Conservation (phyloP, 495 filamentous ascomycete species). For the Pseudevernia furfuracea region DNA sequence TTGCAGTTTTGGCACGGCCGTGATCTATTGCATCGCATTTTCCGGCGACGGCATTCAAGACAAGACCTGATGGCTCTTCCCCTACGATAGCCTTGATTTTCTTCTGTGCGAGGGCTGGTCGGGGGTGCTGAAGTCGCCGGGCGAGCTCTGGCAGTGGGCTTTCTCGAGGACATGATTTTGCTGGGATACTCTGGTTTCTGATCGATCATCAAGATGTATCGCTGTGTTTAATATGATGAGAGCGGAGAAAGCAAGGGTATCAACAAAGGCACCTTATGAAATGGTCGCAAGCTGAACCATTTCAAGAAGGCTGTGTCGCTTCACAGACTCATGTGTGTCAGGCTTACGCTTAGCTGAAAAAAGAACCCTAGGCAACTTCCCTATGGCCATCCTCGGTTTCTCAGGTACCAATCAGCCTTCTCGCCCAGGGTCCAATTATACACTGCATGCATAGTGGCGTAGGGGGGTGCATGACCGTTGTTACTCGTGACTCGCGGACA, state of each 20-base stretch:
- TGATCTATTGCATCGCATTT: slow-evolving; percentile 20
- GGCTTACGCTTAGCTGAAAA: neutral
- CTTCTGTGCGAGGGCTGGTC: neutral
- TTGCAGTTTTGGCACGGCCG: slow-evolving; percentile 21
- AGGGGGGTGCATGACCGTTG: neutral
- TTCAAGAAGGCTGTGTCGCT: slow-evolving; percentile 1
- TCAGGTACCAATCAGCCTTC: neutral
- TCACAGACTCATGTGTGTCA: neutral
- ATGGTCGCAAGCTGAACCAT: neutral
- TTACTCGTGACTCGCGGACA: neutral
- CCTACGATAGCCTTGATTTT: neutral
- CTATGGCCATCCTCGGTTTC: neutral
- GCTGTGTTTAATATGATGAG: neutral
- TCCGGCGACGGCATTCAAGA: slow-evolving; percentile 19
- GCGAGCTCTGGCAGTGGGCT: neutral
- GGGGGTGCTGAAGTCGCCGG: neutral
- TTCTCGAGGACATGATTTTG: neutral
- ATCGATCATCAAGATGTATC: neutral
- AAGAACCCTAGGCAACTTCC: neutral
- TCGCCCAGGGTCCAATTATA: neutral
- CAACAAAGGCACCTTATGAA: no score
- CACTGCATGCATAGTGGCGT: neutral
- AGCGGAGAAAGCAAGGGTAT: neutral
- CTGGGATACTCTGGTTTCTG: neutral
- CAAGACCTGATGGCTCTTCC: slow-evolving; percentile 19